phyloP scores from a whole-genome alignment of 495 filamentous ascomycete species.

The Astrothelium macrocarpum region DNA sequence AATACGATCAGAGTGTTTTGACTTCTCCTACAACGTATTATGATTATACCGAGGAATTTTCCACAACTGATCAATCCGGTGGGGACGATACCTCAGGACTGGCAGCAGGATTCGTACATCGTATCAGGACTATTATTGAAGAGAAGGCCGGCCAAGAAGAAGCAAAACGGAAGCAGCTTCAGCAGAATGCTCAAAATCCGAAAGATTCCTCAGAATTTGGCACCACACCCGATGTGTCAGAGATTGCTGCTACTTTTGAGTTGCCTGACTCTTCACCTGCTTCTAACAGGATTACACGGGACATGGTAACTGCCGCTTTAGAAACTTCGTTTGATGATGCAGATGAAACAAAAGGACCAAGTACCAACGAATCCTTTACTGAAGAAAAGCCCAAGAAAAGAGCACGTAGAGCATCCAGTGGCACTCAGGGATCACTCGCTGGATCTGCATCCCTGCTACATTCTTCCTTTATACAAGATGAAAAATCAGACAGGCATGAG shows the following conservation, averaged over 20 bases:
- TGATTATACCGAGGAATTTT: constrained; percentile 9
- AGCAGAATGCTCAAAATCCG: background rate
- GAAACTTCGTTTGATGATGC: constrained; percentile 2
- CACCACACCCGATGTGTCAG: constrained; percentile 9
- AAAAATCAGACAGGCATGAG: background rate
- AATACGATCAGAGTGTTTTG: background rate
- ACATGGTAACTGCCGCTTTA: constrained; percentile 24
- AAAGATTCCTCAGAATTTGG: background rate
- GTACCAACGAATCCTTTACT: background rate
- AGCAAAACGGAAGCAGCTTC: constrained; percentile 6
- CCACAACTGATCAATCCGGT: background rate
- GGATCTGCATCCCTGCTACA: background rate
- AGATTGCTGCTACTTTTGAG: constrained; percentile 20
- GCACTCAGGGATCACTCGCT: background rate
- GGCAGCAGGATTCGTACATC: constrained; percentile 23
- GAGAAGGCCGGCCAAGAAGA: constrained; percentile 20
- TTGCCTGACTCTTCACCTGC: constrained; percentile 21
- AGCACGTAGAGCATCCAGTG: background rate
- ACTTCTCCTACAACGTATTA: constrained; percentile 6
- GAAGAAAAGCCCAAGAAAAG: background rate
- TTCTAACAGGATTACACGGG: constrained; percentile 26
- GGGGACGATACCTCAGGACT: background rate
- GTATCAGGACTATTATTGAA: constrained; percentile 24
- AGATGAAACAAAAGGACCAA: background rate
- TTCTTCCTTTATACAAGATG: background rate